Evolutionary conservation across 2,329 filamentous ascomycete species (phyloP).

Genomic region (Proliferodiscus dingleyae): DNA sequence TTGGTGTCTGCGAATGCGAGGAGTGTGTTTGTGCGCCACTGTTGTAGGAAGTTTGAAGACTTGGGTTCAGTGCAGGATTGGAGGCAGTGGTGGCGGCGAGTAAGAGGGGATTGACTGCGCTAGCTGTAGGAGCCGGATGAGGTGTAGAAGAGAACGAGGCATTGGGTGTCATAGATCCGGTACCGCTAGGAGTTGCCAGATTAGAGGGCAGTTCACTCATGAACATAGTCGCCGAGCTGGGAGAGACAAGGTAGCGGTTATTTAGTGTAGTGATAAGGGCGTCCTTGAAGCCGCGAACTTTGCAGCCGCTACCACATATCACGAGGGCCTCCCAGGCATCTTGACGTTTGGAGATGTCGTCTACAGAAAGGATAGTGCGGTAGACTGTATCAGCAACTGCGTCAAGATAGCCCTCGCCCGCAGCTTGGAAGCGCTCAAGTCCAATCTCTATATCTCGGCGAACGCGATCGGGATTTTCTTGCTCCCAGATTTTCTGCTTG

Average conservation of each 20-base stretch:
- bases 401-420: constrained; percentile 69
- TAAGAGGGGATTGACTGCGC: constrained; percentile 80
- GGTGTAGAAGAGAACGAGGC: constrained; percentile 46
- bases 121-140: constrained; percentile 50
- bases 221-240: constrained; percentile 91
- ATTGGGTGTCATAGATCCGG: constrained; percentile 79
- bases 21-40: constrained; percentile 49
- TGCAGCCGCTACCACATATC: constrained; percentile 82
- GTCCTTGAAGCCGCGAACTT: constrained; percentile 75
- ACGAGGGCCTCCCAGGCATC: constrained; percentile 89
- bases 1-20: constrained; percentile 63
- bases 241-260: constrained; percentile 83
- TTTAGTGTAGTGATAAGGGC: constrained; percentile 76
- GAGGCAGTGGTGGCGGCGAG: constrained; percentile 78
- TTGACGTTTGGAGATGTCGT: constrained; percentile 78
- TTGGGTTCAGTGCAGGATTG: constrained; percentile 31
- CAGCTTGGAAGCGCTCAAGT: constrained; percentile 67
- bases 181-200: constrained; percentile 84
- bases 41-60: constrained; percentile 33
- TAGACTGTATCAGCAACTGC: constrained; percentile 81
- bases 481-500: constrained; percentile 26
- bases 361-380: constrained; percentile 73
- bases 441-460: constrained; percentile 72
- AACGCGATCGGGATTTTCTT: constrained; percentile 45
- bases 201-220: constrained; percentile 94